Percentiles rank a stretch among this genome's conserved stretches.
These are phyloP conservation scores for Euphrasia arctica DNA, from an alignment of 305 asterid species.

Conservation along the genomic window DNA sequence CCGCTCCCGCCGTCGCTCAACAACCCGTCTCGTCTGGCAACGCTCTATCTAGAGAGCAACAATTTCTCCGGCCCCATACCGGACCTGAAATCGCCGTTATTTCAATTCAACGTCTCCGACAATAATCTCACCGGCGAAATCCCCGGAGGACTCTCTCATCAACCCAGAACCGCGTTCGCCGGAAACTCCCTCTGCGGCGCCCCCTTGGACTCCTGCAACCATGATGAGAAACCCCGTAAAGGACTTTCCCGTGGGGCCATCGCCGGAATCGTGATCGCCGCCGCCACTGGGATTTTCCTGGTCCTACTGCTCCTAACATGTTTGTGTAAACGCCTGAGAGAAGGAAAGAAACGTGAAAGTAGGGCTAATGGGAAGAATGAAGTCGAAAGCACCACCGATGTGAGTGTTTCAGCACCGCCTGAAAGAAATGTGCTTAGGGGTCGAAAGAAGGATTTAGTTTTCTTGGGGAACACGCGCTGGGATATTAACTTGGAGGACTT, in stretches of 20 bases:
- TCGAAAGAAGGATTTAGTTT: conserved; percentile 47
- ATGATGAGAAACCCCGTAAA: conserved; percentile 23
- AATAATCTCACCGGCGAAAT: conserved; percentile 58
- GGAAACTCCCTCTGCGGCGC: conserved; percentile 77
- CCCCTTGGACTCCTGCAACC: conserved; percentile 57
- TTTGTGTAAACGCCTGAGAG: conserved; percentile 34
- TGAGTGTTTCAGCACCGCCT: conserved; percentile 35
- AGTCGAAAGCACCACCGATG: conserved; percentile 31
- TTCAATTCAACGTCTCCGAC: conserved; percentile 61
- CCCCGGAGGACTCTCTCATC: conserved; percentile 48
- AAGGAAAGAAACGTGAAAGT: conserved; percentile 9
- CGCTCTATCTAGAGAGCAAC: conserved; percentile 59
- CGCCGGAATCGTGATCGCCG: conserved; percentile 66
- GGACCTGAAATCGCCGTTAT: conserved; percentile 44
- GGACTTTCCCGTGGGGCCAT: conserved; percentile 67
- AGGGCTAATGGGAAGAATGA: conserved; percentile 26
- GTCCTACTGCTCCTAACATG: conserved; percentile 42
- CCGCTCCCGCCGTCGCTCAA: conserved; percentile 45
- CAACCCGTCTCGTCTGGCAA: conserved; percentile 53
- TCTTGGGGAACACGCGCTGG: conserved; percentile 46
- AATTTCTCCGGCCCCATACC: conserved; percentile 62
- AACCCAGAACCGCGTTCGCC: conserved; percentile 44
- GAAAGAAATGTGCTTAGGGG: conserved; percentile 25
- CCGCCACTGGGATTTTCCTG: conserved; percentile 42
- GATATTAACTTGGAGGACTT: conserved; percentile 69